Base-by-base conservation (phyloP, 805 yeast genomes). In the Kluyveromyces aestuarii region DNA sequence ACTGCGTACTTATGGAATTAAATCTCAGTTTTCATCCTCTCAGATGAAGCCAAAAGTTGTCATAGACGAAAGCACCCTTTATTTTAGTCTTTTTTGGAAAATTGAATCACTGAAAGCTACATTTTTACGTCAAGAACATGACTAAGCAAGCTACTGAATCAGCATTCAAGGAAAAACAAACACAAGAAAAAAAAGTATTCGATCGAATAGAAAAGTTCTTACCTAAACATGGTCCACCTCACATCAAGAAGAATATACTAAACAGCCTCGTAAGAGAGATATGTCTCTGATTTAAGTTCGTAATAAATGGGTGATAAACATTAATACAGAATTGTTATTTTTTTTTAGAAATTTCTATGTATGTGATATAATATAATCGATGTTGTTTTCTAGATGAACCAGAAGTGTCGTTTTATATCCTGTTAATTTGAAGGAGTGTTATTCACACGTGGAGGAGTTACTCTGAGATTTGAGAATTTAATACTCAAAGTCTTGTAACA, bases 401-500 rank as follows among this genome's bases (percentile, higher is more conserved):
- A 21, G 3, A 4, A 21, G 25, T 21, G 3, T 21, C 3, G 25
- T 21, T 21, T 21, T 21, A 21, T 21, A 3, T 21, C 25, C 25
- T 21, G 6, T 21, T 21, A 4, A 21, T 21, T 21, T 6, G 3
- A 21, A 21, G 25, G 25, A 6, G 25, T 4, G 25, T 38, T 13
- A 21, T 38, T 11, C 17, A n/a, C 38, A 36, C 38, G 16, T n/a
- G 37, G 11, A 40, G 2, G 25, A 11, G 27, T 40, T 14, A 21
- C 6, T 21, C 3, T 21, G 25, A 4, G 25, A 21, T 3, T 21
- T 21, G 6, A 21, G 10, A 10, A 42, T n/a, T n/a, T 25, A 42
- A 11, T 17, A 27, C 27, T 36, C 50, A 14, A 6, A 60, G 48
- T 8, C 49, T 48, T 13, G 63, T 57, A 33, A 66, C 67, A 30